phyloP scores from a whole-genome alignment of 2,329 filamentous ascomycete species.

The Phialocephala subalpina region DNA sequence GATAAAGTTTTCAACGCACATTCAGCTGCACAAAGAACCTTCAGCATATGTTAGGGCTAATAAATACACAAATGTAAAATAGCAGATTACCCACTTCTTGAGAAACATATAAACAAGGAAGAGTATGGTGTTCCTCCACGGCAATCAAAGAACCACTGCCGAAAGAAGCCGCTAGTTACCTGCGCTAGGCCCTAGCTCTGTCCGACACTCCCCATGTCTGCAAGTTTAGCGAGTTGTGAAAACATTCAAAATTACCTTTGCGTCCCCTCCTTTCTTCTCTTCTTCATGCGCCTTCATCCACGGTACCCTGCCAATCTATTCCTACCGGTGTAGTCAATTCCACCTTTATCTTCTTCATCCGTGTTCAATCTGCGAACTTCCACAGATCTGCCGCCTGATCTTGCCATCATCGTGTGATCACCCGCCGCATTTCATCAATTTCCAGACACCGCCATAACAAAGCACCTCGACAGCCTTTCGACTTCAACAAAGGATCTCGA shows the following conservation, averaged over 20 bases:
- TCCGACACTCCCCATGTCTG: too few species aligned
- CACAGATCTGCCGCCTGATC: slow-evolving; percentile 24
- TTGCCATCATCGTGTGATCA: slow-evolving; percentile 24
- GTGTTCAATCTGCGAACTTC: slow-evolving; percentile 24
- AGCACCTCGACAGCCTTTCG: slow-evolving; percentile 21
- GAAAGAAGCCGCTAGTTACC: too few species aligned
- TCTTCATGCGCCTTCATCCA: slow-evolving; percentile 35
- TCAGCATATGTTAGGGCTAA: background rate
- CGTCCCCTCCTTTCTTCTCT: slow-evolving; percentile 22
- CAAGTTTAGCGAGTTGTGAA: background rate
- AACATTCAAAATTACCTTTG: slow-evolving; percentile 18
- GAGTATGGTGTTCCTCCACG: background rate
- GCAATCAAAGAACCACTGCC: slow-evolving; percentile 15
- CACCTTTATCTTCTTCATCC: slow-evolving; percentile 32
- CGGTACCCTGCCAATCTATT: slow-evolving; percentile 39
- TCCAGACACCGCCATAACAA: slow-evolving; percentile 28
- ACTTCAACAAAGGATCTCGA: slow-evolving; percentile 26
- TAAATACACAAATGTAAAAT: background rate
- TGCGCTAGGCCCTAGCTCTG: too few species aligned
- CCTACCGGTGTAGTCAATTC: slow-evolving; percentile 41
- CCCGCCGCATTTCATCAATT: slow-evolving; percentile 24
- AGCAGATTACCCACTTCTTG: background rate
- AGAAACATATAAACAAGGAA: background rate
- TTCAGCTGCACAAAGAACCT: slow-evolving; percentile 13
- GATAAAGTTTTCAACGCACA: background rate